Evolutionary conservation across 208 protist genomes (phyloP), one percentile per base, ranked within the genome.

Genomic region (Zelonia costaricensis): DNA sequence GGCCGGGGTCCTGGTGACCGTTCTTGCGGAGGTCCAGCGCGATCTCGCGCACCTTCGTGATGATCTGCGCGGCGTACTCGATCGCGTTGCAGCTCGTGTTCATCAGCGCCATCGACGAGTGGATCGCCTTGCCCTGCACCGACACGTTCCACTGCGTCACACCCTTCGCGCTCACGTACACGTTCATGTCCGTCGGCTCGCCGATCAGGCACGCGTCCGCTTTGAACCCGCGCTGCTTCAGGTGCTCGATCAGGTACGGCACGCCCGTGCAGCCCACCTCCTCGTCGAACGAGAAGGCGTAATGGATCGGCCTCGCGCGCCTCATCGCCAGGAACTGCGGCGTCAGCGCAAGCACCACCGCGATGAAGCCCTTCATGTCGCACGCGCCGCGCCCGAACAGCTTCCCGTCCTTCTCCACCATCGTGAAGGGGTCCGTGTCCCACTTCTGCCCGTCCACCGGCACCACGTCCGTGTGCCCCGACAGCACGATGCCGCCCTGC

Each of bases 361-460:
- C 79, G n/a, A 86, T 43, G 63, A 86, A 82, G 30, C 76, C 78
- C 55, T 86, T 90, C 83, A 84, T 86, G 56, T 90, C 78, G 38
- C 73, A 78, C 28, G 79, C 52, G 23, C 83, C 83, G 25, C 79
- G 74, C 15, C 83, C 83, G 56, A 80, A 86, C 27, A 90, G 65
- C 61, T 77, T 80, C 20, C 76, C 82, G 28, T 78, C 74, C 48
- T 59, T 64, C 61, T 89, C 82, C 28, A 76, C 77, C 66, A 86
- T 66, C 15, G 35, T 71, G 46, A 86, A 84, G 3, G 83, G 78
- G 47, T 86, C 80, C 33, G 31, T 80, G 53, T 79, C 67, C 74
- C 83, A 86, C 70, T 69, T 64, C 65, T 90, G 83, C 22, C 76
- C 83, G 42, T 74, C 74, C 48, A 84, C 79, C 31, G 83, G 78